Evolutionary conservation across 129 eudicot genomes (phyloP).

Genomic region (Flaveria linearis): DNA sequence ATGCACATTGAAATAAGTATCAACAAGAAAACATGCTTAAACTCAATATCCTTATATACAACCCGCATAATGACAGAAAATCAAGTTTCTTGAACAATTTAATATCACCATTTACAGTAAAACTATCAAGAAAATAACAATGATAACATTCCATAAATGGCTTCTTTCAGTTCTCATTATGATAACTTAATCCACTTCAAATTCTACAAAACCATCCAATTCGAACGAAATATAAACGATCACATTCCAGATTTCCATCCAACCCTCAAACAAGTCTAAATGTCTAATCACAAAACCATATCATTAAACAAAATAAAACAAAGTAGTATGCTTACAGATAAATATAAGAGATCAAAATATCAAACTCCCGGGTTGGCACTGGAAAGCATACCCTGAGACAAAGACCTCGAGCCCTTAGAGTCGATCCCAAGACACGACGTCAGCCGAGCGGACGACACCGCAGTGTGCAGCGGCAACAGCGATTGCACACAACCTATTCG

Average conservation of each 20-base stretch:
- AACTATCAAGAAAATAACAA: too few relatives aligned
- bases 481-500: slow-evolving; percentile 69
- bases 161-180: slow-evolving; percentile 3
- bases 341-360: slow-evolving; percentile 37
- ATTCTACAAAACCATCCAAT: neutral
- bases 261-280: slow-evolving; percentile 13
- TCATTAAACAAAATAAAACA: slow-evolving; percentile 13
- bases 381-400: slow-evolving; percentile 96
- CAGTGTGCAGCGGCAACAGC: slow-evolving; percentile 65
- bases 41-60: neutral
- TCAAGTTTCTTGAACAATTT: neutral
- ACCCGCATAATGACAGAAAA: neutral
- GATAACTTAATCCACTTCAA: neutral
- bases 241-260: neutral
- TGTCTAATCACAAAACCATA: neutral
- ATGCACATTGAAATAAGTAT: neutral
- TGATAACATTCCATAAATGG: neutral
- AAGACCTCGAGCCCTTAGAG: slow-evolving; percentile 66
- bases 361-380: slow-evolving; percentile 95
- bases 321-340: slow-evolving; percentile 68
- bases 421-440: slow-evolving; percentile 78
- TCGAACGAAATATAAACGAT: neutral
- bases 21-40: neutral
- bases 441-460: slow-evolving; percentile 74
- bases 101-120: too few relatives aligned